These are phyloP conservation scores for Phytophthora sp. DNA, from an alignment of 352 stramenopile species.

Conservation along the genomic window DNA sequence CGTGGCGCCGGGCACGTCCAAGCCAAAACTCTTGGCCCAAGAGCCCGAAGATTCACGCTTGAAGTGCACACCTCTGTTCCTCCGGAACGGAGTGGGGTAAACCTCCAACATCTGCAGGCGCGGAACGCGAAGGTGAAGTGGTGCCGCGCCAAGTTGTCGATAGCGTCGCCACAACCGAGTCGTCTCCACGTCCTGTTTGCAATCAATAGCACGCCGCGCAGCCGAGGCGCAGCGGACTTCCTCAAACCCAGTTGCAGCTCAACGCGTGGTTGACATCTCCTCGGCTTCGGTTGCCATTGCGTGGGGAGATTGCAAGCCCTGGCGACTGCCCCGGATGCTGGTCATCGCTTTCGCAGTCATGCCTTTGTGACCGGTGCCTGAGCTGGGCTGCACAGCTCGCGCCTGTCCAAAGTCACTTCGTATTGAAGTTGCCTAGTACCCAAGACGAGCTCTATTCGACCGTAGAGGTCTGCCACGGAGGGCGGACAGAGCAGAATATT, in stretches of 20 bases:
- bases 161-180: conserved; percentile 22
- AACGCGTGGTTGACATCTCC: conserved; percentile 1
- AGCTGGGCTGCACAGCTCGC: background rate
- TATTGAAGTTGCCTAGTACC: conserved; percentile 25
- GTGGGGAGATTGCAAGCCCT: background rate
- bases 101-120: conserved; percentile 16
- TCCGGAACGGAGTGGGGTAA: conserved; percentile 2
- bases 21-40: conserved; percentile 12
- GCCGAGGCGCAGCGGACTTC: conserved; percentile 9
- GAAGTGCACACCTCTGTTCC: conserved; percentile 18
- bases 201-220: conserved; percentile 5
- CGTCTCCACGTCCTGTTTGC: conserved; percentile 9
- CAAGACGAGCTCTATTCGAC: conserved; percentile 14
- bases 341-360: conserved; percentile 16
- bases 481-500: background rate
- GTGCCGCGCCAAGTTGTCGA: conserved; percentile 13
- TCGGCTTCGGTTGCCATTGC: background rate
- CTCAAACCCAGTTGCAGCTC: conserved; percentile 19
- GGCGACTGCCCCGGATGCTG: conserved; percentile 1
- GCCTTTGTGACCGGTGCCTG: background rate
- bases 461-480: background rate
- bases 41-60: conserved; percentile 24
- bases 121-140: conserved; percentile 29
- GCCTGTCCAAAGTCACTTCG: conserved; percentile 31
- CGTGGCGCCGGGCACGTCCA: conserved; percentile 5